Percentiles rank a stretch among this genome's conserved stretches.
Conservation (phyloP, 1,284 basidiomycete species). For the Cystobasidium pallidum region DNA sequence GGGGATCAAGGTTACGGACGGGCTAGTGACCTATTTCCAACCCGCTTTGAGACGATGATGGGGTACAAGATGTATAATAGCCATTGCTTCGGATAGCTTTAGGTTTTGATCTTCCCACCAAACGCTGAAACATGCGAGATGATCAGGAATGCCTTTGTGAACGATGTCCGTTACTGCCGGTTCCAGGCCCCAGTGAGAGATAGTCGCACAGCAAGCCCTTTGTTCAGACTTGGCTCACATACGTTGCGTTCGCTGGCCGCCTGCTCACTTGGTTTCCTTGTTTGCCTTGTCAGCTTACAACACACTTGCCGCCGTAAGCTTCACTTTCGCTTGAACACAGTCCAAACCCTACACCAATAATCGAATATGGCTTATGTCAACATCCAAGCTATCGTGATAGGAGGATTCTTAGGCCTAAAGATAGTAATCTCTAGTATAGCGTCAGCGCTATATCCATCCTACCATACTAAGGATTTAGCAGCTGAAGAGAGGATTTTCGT, state of each 20-base stretch:
- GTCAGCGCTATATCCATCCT: background rate
- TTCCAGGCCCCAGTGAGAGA: background rate
- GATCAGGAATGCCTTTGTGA: no score
- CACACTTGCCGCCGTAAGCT: background rate
- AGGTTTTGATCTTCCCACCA: no score
- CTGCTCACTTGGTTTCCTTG: no score
- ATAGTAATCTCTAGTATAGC: background rate
- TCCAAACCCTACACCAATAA: background rate
- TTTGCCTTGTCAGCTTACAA: no score
- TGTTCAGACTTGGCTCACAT: background rate
- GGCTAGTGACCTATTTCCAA: no score
- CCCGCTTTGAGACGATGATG: conserved; percentile 15
- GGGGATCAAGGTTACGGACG: no score
- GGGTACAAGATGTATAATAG: conserved; percentile 26
- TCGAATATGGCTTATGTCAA: background rate
- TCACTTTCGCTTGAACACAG: no score
- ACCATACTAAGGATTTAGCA: background rate
- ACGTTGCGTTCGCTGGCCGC: background rate
- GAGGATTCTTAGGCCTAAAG: background rate
- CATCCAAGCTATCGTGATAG: background rate
- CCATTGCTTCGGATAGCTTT: no score
- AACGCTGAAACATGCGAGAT: no score
- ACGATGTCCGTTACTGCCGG: background rate
- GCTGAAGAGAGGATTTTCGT: background rate
- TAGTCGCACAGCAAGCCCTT: background rate